Evolutionary conservation across 495 filamentous ascomycete species (phyloP).

Genomic region (Penicillium lagena): DNA sequence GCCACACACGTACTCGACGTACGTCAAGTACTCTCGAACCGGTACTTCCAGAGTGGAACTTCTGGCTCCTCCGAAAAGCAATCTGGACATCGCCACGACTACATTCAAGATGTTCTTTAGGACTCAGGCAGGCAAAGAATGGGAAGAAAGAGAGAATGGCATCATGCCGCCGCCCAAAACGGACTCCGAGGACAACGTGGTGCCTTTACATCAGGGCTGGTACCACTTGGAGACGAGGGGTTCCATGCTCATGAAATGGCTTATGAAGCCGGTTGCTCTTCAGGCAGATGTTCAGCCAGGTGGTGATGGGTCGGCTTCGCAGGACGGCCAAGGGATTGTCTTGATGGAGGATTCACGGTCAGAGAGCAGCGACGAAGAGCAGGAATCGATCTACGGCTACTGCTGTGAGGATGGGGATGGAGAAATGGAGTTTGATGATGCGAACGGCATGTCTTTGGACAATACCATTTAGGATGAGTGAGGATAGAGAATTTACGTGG

Average conservation of each 20-base stretch:
- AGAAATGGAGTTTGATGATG: too few relatives aligned
- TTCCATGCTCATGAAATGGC: conserved; percentile 15
- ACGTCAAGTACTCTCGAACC: conserved; percentile 26
- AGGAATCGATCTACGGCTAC: too few relatives aligned
- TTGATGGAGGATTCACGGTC: too few relatives aligned
- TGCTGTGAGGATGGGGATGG: too few relatives aligned
- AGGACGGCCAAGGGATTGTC: too few relatives aligned
- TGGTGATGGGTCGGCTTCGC: too few relatives aligned
- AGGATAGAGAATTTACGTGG: too few relatives aligned
- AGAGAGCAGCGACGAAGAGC: too few relatives aligned
- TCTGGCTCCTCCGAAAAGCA: conserved; percentile 25
- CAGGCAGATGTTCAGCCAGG: too few relatives aligned
- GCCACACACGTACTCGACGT: conserved; percentile 40
- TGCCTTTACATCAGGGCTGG: conserved; percentile 30
- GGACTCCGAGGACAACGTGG: conserved; percentile 15
- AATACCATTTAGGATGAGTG: too few relatives aligned
- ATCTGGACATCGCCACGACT: conserved; percentile 26
- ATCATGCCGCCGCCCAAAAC: conserved; percentile 8
- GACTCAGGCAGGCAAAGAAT: conserved; percentile 46
- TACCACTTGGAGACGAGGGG: conserved; percentile 14
- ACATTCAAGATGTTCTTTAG: conserved; percentile 52
- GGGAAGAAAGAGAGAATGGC: conserved; percentile 40
- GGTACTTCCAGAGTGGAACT: conserved; percentile 18
- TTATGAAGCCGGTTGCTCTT: conserved; percentile 2
- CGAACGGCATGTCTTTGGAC: too few relatives aligned